Evolutionary conservation across 345 rosid species (phyloP).

Genomic region (thale cress (Arabidopsis thaliana)): DNA sequence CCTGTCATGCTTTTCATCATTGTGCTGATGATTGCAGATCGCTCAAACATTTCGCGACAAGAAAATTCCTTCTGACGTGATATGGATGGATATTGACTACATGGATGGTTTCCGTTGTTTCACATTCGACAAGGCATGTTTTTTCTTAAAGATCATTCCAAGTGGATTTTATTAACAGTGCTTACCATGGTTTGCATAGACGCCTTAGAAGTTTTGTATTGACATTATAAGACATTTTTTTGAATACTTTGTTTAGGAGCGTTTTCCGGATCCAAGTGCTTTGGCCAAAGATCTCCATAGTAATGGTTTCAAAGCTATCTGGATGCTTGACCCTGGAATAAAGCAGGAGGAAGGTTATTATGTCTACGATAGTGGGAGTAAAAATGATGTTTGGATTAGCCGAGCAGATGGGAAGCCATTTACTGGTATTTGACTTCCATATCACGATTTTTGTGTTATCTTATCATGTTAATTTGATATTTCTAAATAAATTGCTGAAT

Average conservation of each 20-base stretch:
- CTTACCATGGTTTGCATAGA: slow-evolving; percentile 11
- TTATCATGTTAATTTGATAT: neutral
- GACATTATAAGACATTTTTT: slow-evolving; percentile 10
- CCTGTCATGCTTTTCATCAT: slow-evolving; percentile 31
- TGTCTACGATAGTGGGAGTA: slow-evolving; percentile 71
- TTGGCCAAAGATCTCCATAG: slow-evolving; percentile 64
- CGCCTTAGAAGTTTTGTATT: slow-evolving; percentile 1
- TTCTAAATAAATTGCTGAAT: slow-evolving; percentile 11
- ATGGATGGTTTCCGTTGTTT: slow-evolving; percentile 98
- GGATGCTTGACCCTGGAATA: slow-evolving; percentile 98
- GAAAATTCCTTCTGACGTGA: slow-evolving; percentile 82
- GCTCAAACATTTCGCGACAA: slow-evolving; percentile 78
- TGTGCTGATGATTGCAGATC: slow-evolving; percentile 54
- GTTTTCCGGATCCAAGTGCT: slow-evolving; percentile 68
- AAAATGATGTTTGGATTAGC: slow-evolving; percentile 68
- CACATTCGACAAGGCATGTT: slow-evolving; percentile 82
- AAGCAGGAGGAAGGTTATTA: slow-evolving; percentile 75
- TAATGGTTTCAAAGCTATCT: slow-evolving; percentile 81
- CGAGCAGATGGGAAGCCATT: slow-evolving; percentile 69
- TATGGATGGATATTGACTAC: slow-evolving; percentile 99
- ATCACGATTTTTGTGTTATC: slow-evolving; percentile 6
- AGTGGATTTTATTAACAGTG: neutral
- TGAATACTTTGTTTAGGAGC: slow-evolving; percentile 55
- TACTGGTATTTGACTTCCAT: slow-evolving; percentile 56
- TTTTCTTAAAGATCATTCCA: slow-evolving; percentile 6